Conservation (phyloP, 371 early-diverging fungal species). For the Mucor velutinosus region DNA sequence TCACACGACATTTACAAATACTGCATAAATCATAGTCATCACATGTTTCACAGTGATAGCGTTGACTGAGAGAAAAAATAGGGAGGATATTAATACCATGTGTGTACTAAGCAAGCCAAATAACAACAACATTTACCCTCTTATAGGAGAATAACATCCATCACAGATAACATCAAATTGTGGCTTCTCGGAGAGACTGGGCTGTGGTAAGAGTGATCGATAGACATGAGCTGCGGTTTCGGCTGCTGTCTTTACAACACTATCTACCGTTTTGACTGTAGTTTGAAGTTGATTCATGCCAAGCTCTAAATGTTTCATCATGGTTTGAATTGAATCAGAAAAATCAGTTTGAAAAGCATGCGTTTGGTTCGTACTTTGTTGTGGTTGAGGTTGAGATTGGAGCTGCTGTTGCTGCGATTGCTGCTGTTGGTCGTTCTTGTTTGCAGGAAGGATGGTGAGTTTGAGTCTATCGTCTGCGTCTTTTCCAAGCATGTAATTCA, state of each 20-base stretch:
- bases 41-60: slow-evolving; percentile 51
- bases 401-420: background rate
- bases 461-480: background rate
- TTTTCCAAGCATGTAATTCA: slow-evolving; percentile 1
- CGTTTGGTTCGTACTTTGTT: background rate
- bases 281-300: slow-evolving; percentile 13
- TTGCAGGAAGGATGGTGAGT: slow-evolving; percentile 1
- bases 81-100: background rate
- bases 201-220: slow-evolving; percentile 8
- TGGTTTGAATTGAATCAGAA: slow-evolving; percentile 10
- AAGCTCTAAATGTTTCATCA: slow-evolving; percentile 21
- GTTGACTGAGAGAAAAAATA: slow-evolving; percentile 11
- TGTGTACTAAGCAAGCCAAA: background rate
- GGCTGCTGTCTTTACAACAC: slow-evolving; percentile 11
- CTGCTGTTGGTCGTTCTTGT: background rate
- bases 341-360: background rate
- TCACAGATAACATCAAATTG: slow-evolving; percentile 47
- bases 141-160: slow-evolving; percentile 40
- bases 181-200: slow-evolving; percentile 7
- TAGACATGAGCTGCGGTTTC: slow-evolving; percentile 21
- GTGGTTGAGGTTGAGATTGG: background rate
- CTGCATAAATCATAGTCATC: slow-evolving; percentile 57
- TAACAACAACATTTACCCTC: slow-evolving; percentile 23
- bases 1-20: slow-evolving; percentile 32
- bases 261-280: slow-evolving; percentile 8